Percentiles rank a stretch among this genome's conserved stretches.
These are phyloP conservation scores for Setomelanomma holmii DNA, from an alignment of 2,329 filamentous ascomycete genomes.

Conservation along the genomic window DNA sequence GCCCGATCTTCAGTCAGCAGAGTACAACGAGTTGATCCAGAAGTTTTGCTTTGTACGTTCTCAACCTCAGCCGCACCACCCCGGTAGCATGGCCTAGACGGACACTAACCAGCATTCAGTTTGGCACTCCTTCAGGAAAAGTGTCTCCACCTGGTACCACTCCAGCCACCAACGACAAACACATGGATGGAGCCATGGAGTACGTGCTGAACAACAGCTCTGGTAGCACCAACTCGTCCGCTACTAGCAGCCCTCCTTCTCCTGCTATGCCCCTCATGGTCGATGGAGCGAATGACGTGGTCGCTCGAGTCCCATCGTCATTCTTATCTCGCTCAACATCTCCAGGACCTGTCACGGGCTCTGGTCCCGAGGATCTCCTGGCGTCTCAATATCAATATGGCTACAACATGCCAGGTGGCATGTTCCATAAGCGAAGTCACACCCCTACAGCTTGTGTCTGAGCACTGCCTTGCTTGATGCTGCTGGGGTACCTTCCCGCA, in stretches of 20 bases:
- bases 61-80: conserved; percentile 48
- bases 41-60: conserved; percentile 99
- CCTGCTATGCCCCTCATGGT: conserved; percentile 42
- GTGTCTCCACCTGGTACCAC: conserved; percentile 43
- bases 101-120: conserved; percentile 56
- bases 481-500: conserved; percentile 13
- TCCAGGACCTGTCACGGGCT: conserved; percentile 50
- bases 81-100: conserved; percentile 43
- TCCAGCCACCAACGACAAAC: conserved; percentile 29
- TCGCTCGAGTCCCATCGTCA: conserved; percentile 36
- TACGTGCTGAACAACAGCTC: conserved; percentile 33
- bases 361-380: conserved; percentile 49
- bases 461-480: conserved; percentile 16
- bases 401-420: conserved; percentile 50
- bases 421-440: conserved; percentile 54
- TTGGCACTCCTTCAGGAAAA: conserved; percentile 56
- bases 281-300: conserved; percentile 50
- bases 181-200: conserved; percentile 41
- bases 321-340: conserved; percentile 52
- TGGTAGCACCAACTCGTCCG: conserved; percentile 44
- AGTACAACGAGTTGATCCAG: conserved; percentile 96
- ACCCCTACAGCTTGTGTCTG: conserved; percentile 53
- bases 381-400: conserved; percentile 53
- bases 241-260: conserved; percentile 47
- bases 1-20: conserved; percentile 79